A percentile compares a stretch with the other conserved stretches of the same genome.
phyloP scores from a whole-genome alignment of 257 asterid genomes.

The Salvia rosmarinus region DNA sequence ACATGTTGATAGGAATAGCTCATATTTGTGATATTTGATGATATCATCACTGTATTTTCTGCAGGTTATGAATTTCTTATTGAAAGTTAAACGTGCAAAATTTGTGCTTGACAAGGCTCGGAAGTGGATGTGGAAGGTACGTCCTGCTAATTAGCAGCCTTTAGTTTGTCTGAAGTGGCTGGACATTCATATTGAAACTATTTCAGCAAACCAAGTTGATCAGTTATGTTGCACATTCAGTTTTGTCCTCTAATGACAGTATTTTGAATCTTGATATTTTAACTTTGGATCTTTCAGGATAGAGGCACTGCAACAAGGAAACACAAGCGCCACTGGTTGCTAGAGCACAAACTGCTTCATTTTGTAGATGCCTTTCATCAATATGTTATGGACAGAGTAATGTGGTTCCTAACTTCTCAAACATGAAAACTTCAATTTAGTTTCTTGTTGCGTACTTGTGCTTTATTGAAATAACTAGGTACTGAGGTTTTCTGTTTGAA shows the following conservation, averaged over 20 bases:
- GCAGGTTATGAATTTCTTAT: constrained; percentile 89
- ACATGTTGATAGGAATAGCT: constrained; percentile 13
- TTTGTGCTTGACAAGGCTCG: constrained; percentile 92
- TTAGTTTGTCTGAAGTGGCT: constrained; percentile 23
- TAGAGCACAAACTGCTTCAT: constrained; percentile 91
- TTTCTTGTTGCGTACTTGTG: constrained; percentile 10
- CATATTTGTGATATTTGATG: constrained; percentile 28
- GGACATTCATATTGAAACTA: constrained; percentile 12
- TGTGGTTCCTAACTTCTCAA: constrained; percentile 32
- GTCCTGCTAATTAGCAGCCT: constrained; percentile 22
- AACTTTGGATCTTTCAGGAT: constrained; percentile 57
- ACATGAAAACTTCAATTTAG: background rate
- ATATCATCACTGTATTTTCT: constrained; percentile 35
- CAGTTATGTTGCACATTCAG: background rate
- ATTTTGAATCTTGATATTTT: constrained; percentile 23
- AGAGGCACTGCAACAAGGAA: constrained; percentile 58
- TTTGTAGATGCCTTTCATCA: constrained; percentile 99
- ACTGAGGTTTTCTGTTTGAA: background rate
- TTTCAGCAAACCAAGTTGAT: constrained; percentile 2
- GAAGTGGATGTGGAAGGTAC: constrained; percentile 98
- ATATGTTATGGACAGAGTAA: constrained; percentile 97
- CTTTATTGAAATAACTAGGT: constrained; percentile 17
- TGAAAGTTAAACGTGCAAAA: constrained; percentile 94
- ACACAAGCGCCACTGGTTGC: constrained; percentile 87
- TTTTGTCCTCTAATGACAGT: constrained; percentile 19